Evolutionary conservation across 2,329 filamentous ascomycete species (phyloP), one percentile per base, ranked within the genome.

Genomic region (Curvularia hawaiiensis): DNA sequence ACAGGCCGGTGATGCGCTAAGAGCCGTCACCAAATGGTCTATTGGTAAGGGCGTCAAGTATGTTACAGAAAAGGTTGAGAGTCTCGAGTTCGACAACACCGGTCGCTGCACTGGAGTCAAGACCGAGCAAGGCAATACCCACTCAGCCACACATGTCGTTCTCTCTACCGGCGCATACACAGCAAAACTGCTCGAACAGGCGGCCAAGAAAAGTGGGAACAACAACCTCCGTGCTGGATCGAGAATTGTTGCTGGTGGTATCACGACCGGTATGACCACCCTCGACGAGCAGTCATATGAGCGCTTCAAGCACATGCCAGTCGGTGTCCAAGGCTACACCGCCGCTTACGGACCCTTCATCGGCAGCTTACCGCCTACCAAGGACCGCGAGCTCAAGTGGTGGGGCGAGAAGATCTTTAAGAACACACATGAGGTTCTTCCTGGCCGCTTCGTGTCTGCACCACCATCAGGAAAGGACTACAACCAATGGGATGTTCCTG

Each of bases 401-500:
- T 72, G 69, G 69, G 70, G 71, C 16, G 66, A 73, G 55, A 72
- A 71, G 63, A 74, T 73, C 56, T 74, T 73, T 62, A 73, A 71
- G 41, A 73, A 74, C 51, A 73, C 70, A 38, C 68, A 70, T 18
- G 64, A 71, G 51, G 64, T 72, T 7, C 63, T 71, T 1, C 82
- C 85, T 1, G 84, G 85, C 0, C 80, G 80, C 4, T 73, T 76
- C 47, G 73, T 88, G 48, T 89, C 86, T 3, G 80, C 80, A 18
- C 86, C 86, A 0, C 87, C 87, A 0, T 67, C 79, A 0, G 75
- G 77, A 31, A 72, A 73, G 12, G 86, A 88, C 62, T 89, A 89
- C 64, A 80, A 78, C 6, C 86, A 89, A 66, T 89, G 87, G 86
- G 79, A 85, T 26, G 84, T 88, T 65, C 70, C 86, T 0, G 75